Percentiles rank a stretch among this genome's conserved stretches.
These are phyloP conservation scores for Canna indica DNA, from an alignment of 176 grass and related monocot genomes.

Conservation along the genomic window DNA sequence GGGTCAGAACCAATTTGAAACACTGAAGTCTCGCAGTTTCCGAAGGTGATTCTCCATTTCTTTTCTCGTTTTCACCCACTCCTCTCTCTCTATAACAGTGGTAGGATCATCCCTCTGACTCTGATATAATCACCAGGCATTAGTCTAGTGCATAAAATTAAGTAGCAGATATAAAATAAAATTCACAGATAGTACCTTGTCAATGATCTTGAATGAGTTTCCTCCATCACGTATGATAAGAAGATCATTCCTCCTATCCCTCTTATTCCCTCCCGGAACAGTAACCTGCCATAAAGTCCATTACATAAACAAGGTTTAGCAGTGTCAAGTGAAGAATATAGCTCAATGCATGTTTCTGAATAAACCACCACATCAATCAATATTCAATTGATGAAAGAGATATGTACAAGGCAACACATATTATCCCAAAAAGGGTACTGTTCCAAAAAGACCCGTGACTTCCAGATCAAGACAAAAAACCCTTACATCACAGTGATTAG, in stretches of 20 bases:
- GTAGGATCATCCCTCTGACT: constrained; percentile 48
- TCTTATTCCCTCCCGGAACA: constrained; percentile 60
- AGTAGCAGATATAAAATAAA: background rate
- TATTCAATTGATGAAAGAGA: background rate
- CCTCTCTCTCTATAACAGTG: constrained; percentile 64
- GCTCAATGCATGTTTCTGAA: too few species aligned
- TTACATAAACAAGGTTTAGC: too few species aligned
- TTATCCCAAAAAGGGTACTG: too few species aligned
- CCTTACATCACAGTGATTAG: too few species aligned
- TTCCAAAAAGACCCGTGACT: too few species aligned
- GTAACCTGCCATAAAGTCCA: constrained; percentile 43
- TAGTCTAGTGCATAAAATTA: constrained; percentile 6
- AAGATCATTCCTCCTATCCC: constrained; percentile 61
- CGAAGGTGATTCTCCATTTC: constrained; percentile 75
- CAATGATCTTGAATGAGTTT: constrained; percentile 62
- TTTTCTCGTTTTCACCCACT: constrained; percentile 52
- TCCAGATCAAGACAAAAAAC: too few species aligned
- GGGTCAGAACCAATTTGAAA: constrained; percentile 80
- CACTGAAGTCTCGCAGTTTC: constrained; percentile 59
- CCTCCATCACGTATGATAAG: constrained; percentile 64
- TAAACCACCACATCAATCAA: background rate
- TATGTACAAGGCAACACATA: background rate
- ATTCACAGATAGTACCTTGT: constrained; percentile 42
- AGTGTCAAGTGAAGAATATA: too few species aligned
- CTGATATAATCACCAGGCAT: constrained; percentile 22